Evolutionary conservation across 768 basidiomycete species (phyloP).

Genomic region (Chalciporus chontae): DNA sequence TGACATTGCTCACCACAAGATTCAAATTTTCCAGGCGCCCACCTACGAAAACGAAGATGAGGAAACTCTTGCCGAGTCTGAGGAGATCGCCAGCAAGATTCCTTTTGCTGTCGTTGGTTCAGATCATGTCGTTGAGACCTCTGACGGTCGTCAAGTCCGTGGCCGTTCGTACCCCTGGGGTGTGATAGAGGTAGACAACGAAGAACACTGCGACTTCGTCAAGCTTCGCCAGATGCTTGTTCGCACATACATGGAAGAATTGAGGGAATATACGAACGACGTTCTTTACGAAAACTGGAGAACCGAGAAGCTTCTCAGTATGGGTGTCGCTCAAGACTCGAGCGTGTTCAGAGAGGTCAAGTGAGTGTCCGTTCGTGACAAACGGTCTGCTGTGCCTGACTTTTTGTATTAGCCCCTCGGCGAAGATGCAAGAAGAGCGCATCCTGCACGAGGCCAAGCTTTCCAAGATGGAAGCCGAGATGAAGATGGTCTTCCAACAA

Average conservation of each 20-base stretch:
- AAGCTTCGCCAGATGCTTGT: slow-evolving; percentile 99
- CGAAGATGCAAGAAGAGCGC: slow-evolving; percentile 94
- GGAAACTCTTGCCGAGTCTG: slow-evolving; percentile 94
- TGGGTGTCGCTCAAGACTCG: slow-evolving; percentile 98
- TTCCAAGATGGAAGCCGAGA: slow-evolving; percentile 99
- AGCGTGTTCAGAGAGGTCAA: slow-evolving; percentile 99
- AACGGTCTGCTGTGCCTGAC: slow-evolving; percentile 11
- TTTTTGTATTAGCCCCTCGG: slow-evolving; percentile 69
- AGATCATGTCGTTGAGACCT: slow-evolving; percentile 72
- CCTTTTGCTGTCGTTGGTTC: slow-evolving; percentile 99
- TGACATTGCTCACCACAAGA: slow-evolving; percentile 93
- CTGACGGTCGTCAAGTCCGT: slow-evolving; percentile 89
- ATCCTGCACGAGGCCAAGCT: slow-evolving; percentile 95
- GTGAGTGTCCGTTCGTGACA: slow-evolving; percentile 46
- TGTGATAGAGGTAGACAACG: slow-evolving; percentile 98
- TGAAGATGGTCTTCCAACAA: slow-evolving; percentile 99
- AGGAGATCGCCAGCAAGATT: slow-evolving; percentile 97
- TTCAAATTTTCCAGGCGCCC: slow-evolving; percentile 97
- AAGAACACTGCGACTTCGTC: slow-evolving; percentile 98
- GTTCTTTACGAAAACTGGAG: slow-evolving; percentile 98
- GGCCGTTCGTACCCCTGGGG: slow-evolving; percentile 99
- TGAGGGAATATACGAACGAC: slow-evolving; percentile 95
- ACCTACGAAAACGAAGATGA: slow-evolving; percentile 98
- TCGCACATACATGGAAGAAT: slow-evolving; percentile 98
- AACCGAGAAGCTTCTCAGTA: slow-evolving; percentile 90